Evolutionary conservation across 169 alveolate genomes (phyloP), one percentile per base, ranked within the genome.

Genomic region (Pseudocohnilembus persalinus): DNA sequence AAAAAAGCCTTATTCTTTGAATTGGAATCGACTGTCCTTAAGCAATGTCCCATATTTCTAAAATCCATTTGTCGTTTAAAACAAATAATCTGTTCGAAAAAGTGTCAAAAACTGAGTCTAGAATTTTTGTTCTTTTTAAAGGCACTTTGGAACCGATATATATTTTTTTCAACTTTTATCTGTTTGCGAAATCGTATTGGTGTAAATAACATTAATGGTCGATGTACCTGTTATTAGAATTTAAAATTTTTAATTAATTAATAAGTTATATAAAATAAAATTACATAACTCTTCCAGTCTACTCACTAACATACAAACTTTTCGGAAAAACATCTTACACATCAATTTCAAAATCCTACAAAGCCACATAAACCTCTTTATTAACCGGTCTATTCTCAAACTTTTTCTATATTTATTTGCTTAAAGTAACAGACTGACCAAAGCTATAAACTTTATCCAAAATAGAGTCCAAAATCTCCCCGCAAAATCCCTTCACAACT

Each of bases 341-440:
- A 80, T 89, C 88, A n/a, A 79, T 74, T 73, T 85, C 76, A 74
- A 85, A 85, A n/a, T 89, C 93, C 65, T 89, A 72, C 16, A 84
- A 31, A 64, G 79, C 31, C 1, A 90, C 87, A 74, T 34, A 89
- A 0, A 89, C 84, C 65, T 85, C 88, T 75, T 89, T 89, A 0
- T 75, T 81, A 28, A 85, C 93, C 0, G 93, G 93, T 72, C 93
- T 82, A 29, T 35, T 79, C 68, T 89, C 88, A 82, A 68, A 89
- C 16, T 89, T 89, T 74, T 82, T 29, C 79, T 89, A 34, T 32
- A 89, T 89, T 65, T 89, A 89, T 74, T 86, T 89, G 0, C 90
- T 87, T 27, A 85, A 49, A 27, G 77, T 31, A 20, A 89, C 27
- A 16, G 90, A 83, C 73, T 89, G 91, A 26, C 88, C 93, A 77